phyloP scores from a whole-genome alignment of 805 yeast species.

The Teunomyces kruisii region DNA sequence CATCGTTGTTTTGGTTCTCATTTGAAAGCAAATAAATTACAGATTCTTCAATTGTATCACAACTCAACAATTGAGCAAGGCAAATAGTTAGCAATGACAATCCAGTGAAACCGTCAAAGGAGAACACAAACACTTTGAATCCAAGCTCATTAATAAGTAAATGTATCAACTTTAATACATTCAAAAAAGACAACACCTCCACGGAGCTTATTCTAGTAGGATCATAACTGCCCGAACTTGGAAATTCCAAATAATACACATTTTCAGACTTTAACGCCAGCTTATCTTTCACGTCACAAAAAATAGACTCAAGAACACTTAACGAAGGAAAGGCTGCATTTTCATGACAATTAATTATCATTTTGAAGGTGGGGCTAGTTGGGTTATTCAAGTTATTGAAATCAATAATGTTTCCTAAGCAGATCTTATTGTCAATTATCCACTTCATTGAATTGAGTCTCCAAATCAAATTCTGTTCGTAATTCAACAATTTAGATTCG shows the following conservation, averaged over 20 bases:
- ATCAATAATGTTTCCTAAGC: constrained; percentile 33
- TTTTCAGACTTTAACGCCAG: constrained; percentile 1
- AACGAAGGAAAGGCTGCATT: constrained; percentile 17
- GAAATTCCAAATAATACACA: constrained; percentile 32
- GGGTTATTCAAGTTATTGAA: constrained; percentile 19
- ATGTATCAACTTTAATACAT: constrained; percentile 29
- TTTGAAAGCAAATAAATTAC: constrained; percentile 18
- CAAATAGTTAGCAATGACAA: constrained; percentile 23
- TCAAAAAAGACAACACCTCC: constrained; percentile 28
- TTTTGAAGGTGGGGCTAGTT: constrained; percentile 11
- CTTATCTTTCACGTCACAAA: constrained; percentile 8
- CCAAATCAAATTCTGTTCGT: constrained; percentile 39
- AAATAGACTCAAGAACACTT: constrained; percentile 10
- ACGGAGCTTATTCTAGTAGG: constrained; percentile 20
- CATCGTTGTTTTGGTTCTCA: background rate
- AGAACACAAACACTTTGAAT: constrained; percentile 28
- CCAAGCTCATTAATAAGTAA: constrained; percentile 15
- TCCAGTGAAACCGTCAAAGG: constrained; percentile 41
- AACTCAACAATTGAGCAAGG: constrained; percentile 14
- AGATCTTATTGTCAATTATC: constrained; percentile 24
- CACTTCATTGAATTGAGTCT: constrained; percentile 28
- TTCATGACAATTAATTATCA: constrained; percentile 21
- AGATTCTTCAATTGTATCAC: constrained; percentile 23
- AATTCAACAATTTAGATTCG: constrained; percentile 19
- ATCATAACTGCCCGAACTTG: constrained; percentile 26